phyloP scores from a whole-genome alignment of 768 basidiomycete genomes.

The Botryobasidium botryosum region DNA sequence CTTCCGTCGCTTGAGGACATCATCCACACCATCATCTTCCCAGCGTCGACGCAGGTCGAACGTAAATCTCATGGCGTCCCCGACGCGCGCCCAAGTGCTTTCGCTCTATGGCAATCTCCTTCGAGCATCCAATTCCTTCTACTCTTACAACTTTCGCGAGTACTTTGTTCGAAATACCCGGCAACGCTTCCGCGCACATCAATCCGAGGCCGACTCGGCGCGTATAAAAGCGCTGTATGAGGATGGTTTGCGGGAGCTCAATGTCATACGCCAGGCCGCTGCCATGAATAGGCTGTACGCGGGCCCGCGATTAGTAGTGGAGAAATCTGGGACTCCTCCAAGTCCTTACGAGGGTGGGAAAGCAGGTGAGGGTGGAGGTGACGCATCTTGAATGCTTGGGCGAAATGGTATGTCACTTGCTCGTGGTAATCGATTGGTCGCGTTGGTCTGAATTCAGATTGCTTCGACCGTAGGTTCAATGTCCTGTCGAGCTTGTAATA shows the following conservation, averaged over 20 bases:
- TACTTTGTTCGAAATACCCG: conserved; percentile 24
- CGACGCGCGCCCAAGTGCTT: conserved; percentile 18
- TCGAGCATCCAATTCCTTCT: conserved; percentile 23
- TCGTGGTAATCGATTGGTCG: too few relatives aligned
- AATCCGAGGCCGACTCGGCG: conserved; percentile 9
- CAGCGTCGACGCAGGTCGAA: too few relatives aligned
- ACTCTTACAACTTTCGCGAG: conserved; percentile 29
- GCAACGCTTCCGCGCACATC: conserved; percentile 16
- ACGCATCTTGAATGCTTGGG: too few relatives aligned
- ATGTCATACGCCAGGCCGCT: conserved; percentile 23
- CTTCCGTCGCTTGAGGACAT: too few relatives aligned
- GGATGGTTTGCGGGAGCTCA: conserved; percentile 21
- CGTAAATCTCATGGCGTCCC: too few relatives aligned
- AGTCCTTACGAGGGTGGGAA: too few relatives aligned
- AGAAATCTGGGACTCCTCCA: conserved; percentile 22
- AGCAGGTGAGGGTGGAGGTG: too few relatives aligned
- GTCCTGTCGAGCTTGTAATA: too few relatives aligned
- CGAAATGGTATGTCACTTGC: too few relatives aligned
- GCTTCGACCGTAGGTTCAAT: too few relatives aligned
- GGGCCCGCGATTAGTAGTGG: conserved; percentile 29
- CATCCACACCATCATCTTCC: too few relatives aligned
- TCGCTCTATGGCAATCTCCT: conserved; percentile 22
- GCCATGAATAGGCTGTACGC: conserved; percentile 28
- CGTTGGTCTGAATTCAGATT: too few relatives aligned
- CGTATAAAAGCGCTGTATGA: conserved; percentile 19